Evolutionary conservation across 2,329 filamentous ascomycete species (phyloP), one percentile per base, ranked within the genome.

Genomic region (Diaporthe sp.): DNA sequence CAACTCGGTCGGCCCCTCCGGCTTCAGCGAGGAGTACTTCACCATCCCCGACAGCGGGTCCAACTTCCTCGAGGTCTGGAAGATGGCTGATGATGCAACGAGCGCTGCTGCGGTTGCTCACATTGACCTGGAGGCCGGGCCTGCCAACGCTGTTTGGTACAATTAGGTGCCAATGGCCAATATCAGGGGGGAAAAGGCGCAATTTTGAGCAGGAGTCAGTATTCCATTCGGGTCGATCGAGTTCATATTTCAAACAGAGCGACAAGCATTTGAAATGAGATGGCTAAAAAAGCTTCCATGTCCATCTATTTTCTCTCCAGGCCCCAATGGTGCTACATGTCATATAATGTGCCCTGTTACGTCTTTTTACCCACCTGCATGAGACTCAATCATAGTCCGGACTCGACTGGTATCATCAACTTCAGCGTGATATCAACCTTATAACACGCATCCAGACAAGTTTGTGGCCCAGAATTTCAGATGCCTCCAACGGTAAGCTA

Each of bases 41-140:
- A 81, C 79, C 0, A 75, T 84, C 47, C 82, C 82, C 6, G 82
- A 84, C 55, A 82, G 80, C 71, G 81, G 78, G n/a, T 79, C 77
- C 3, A 81, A 82, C 28, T 82, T 82, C 64, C 72, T 84, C 9
- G 79, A 84, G 77, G 77, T 84, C 12, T 84, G 82, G 82, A 78
- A 82, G 76, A 77, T 82, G 40, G 74, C 75, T 2, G 77, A 75
- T 3, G 76, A 78, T 55, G 75, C 72, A 60, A n/a, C 38, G 7
- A 64, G 50, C 17, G 50, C 64, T 4, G 17, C 71, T 38, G 50
- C 50, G 3, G 71, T 69, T 22, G 50, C 71, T 6, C 61, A 73
- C 25, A 15, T 73, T 9, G 71, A 73, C 22, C 33, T 74, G 13
- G 54, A 74, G 30, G 47, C 40, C 4, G 64, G 50, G 25, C 72